Evolutionary conservation across 495 filamentous ascomycete genomes (phyloP), one percentile per base, ranked within the genome.

Genomic region (Hypoxylon rickii): DNA sequence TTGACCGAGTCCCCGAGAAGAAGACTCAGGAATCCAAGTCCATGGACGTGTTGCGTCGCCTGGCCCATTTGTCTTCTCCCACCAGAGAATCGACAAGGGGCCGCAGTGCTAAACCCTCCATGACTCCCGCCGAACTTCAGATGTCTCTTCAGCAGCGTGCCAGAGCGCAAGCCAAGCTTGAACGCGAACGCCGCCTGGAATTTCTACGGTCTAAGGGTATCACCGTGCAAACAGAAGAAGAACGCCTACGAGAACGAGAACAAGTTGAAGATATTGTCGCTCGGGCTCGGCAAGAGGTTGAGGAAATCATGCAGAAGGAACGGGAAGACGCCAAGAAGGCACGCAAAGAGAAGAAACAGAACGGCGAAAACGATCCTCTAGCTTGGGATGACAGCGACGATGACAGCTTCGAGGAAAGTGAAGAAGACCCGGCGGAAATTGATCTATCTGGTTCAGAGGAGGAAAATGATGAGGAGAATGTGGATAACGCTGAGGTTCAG

Each of bases 201-300:
- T 83, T 87, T 52, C 76, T 97, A 18, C 79, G 81, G 47, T 84
- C 86, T 15, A 89, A 86, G 66, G 94, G 94, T 22, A 78, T 97
- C 12, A 74, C 88, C 34, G 76, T 97, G n/a, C 87, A 89, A 59
- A 96, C 89, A 1, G 82, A 85, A 3, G 94, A 96, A 69, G 92
- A 99, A 60, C 79, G 89, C 51, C 86, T 88, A 57, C 83, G 84
- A 10, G 87, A 93, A 66, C 61, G 83, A 65, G 84, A 86, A 19
- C 83, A 92, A 51, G 82, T 96, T 16, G 95, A 97, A 55, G 85
- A 96, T 58, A 77, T 97, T 31, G 77, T 98, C 24, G 87, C 92
- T 20, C 90, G 86, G 58, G 94, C 92, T 16, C 79, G 92, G 33
- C 76, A 82, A 55, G 89, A 97, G 66, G 91, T 84, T 11, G 82